Conservation (phyloP, 805 yeast genomes). For the Saccharomycopsis sp. region DNA sequence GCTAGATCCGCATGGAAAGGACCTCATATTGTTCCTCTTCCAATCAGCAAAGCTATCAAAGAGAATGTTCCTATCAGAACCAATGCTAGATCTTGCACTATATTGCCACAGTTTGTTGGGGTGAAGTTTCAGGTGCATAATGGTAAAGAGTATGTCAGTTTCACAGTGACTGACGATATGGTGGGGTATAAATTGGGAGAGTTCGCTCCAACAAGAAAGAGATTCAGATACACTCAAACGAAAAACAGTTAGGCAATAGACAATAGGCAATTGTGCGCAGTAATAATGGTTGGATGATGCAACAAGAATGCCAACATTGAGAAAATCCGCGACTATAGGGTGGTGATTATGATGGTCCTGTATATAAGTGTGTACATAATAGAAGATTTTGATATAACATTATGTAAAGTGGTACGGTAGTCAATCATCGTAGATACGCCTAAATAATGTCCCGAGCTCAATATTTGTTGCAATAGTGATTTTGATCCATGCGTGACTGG, state of each 20-base stretch:
- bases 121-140: slow-evolving; percentile 91
- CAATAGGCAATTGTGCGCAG: neutral
- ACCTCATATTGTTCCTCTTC: slow-evolving; percentile 91
- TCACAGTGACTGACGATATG: slow-evolving; percentile 89
- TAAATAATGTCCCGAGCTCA: too few relatives aligned
- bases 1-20: slow-evolving; percentile 64
- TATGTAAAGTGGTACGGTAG: too few relatives aligned
- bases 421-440: too few relatives aligned
- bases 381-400: too few relatives aligned
- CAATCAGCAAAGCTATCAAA: slow-evolving; percentile 78
- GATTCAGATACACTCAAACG: slow-evolving; percentile 73
- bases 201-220: slow-evolving; percentile 89
- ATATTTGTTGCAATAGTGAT: too few relatives aligned
- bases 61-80: slow-evolving; percentile 86
- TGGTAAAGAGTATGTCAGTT: slow-evolving; percentile 87
- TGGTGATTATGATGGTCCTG: too few relatives aligned
- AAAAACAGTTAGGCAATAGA: slow-evolving; percentile 37
- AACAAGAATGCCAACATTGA: too few relatives aligned
- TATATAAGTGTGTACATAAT: too few relatives aligned
- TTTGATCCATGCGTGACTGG: too few relatives aligned
- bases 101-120: slow-evolving; percentile 93
- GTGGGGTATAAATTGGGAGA: slow-evolving; percentile 94
- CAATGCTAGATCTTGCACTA: slow-evolving; percentile 92
- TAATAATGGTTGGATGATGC: too few relatives aligned
- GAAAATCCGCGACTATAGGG: too few relatives aligned